These are phyloP conservation scores for Ganoderma leucocontextum DNA, from an alignment of 1,284 basidiomycete species.

Conservation along the genomic window DNA sequence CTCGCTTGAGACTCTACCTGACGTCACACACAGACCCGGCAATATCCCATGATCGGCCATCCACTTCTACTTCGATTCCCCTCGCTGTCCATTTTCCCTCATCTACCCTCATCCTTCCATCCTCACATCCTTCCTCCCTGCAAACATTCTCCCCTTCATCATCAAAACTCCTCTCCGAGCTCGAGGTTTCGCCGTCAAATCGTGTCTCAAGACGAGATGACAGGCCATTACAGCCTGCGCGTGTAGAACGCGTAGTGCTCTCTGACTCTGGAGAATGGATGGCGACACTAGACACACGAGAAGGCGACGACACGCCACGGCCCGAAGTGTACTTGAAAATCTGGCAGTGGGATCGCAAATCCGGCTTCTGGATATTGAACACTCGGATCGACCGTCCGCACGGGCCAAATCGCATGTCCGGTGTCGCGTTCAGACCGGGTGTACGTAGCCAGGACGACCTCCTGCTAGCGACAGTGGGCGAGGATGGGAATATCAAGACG, in stretches of 20 bases:
- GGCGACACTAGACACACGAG: constrained; percentile 88
- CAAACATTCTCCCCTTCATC: constrained; percentile 88
- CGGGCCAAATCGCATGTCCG: constrained; percentile 69
- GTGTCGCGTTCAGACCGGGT: constrained; percentile 73
- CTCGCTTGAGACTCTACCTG: constrained; percentile 11
- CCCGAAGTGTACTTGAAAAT: constrained; percentile 87
- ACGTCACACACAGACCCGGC: constrained; percentile 51
- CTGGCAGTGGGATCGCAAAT: constrained; percentile 84
- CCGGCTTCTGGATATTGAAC: constrained; percentile 76
- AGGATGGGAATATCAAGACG: constrained; percentile 74
- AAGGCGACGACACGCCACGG: constrained; percentile 68
- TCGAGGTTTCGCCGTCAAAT: constrained; percentile 95
- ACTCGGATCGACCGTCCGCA: constrained; percentile 94
- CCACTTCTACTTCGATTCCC: constrained; percentile 57
- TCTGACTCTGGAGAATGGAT: constrained; percentile 87
- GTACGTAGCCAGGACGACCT: constrained; percentile 41
- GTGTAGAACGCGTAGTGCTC: constrained; percentile 78
- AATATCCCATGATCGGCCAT: constrained; percentile 49
- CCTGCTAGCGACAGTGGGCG: constrained; percentile 69
- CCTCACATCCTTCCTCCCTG: constrained; percentile 94
- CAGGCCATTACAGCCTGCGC: constrained; percentile 78
- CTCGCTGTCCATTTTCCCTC: constrained; percentile 78
- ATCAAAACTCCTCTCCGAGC: constrained; percentile 81
- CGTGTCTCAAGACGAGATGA: constrained; percentile 88
- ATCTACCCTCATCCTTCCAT: constrained; percentile 86